phyloP scores from a whole-genome alignment of 441 rosid species.

The Flueggea neowawraea region DNA sequence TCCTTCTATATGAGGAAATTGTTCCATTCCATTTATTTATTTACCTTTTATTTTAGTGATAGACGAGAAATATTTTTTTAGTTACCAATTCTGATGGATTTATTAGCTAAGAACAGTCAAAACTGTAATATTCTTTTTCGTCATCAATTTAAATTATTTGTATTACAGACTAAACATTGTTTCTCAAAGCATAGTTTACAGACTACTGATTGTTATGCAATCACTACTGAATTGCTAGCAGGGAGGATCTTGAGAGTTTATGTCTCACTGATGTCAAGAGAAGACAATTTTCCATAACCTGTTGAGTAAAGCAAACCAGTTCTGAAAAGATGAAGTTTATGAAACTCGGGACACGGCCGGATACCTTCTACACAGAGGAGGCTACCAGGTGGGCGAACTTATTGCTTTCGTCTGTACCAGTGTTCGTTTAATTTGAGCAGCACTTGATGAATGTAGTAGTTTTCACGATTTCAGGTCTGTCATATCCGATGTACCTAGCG shows the following conservation, averaged over 20 bases:
- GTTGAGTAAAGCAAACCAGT: constrained; percentile 14
- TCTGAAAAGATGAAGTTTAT: constrained; percentile 78
- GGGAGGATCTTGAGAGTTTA: constrained; percentile 6
- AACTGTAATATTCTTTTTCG: too few relatives aligned
- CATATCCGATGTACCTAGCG: constrained; percentile 59
- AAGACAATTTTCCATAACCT: constrained; percentile 8
- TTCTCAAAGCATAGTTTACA: background rate
- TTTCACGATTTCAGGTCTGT: constrained; percentile 54
- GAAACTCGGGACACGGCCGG: constrained; percentile 91
- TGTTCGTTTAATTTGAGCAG: background rate
- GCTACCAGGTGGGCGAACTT: constrained; percentile 45
- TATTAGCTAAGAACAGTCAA: too few relatives aligned
- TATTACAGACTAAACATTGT: too few relatives aligned
- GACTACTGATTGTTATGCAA: background rate
- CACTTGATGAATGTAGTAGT: background rate
- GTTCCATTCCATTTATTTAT: too few relatives aligned
- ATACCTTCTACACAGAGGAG: constrained; percentile 87
- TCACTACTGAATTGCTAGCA: constrained; percentile 6
- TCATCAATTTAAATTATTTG: too few relatives aligned
- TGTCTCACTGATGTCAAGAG: constrained; percentile 7
- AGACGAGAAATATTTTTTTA: too few relatives aligned
- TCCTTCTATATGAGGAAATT: too few relatives aligned
- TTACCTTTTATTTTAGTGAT: too few relatives aligned
- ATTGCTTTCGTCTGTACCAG: background rate
- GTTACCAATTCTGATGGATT: too few relatives aligned